Evolutionary conservation across 1,139 yeast species (phyloP), one percentile per base, ranked within the genome.

Genomic region (Diutina scorzettiae): DNA sequence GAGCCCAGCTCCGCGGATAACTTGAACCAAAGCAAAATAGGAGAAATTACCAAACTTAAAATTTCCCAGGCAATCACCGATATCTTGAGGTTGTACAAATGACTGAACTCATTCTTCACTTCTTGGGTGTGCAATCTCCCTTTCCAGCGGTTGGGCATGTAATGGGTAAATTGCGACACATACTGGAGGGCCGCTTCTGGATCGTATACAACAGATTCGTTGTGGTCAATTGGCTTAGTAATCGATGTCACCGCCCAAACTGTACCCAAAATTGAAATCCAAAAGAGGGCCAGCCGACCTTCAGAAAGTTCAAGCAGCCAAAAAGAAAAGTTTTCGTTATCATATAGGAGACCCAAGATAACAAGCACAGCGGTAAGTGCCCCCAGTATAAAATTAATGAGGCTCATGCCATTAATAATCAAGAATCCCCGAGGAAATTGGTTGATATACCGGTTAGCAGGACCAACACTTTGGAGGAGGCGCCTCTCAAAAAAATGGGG

Each of bases 321-420:
- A 53, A 87, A 87, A 53, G 82, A 76, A 51, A 66, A 73, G 34
- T 57, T 66, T 51, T 91, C 98, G 25, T 95, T 95, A 51, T 91
- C 97, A 45, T 86, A 68, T 48, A 64, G 56, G n/a, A 93, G 63
- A 0, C 97, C 85, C 51, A 84, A 66, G 3, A 86, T 69, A 32
- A 87, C 96, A 44, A 91, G 68, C 1, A 89, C 83, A 0, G 97
- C 93, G 29, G 91, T 83, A 46, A 93, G 73, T 0, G 98, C 84
- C 0, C 98, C 97, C 28, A 85, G 72, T 0, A 91, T 64, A 57
- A 91, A 89, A 8, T 94, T 78, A 6, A 81, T 62, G 50, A 85
- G 62, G 6, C 81, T 56, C 51, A 84, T 68, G 31, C 78, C 70
- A 27, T 80, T 75, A 2, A 60, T 54, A 7, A 66, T 56, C 11